These are phyloP conservation scores for Tetrapyrgos nigripes DNA, from an alignment of 1,284 basidiomycete species.

Conservation along the genomic window DNA sequence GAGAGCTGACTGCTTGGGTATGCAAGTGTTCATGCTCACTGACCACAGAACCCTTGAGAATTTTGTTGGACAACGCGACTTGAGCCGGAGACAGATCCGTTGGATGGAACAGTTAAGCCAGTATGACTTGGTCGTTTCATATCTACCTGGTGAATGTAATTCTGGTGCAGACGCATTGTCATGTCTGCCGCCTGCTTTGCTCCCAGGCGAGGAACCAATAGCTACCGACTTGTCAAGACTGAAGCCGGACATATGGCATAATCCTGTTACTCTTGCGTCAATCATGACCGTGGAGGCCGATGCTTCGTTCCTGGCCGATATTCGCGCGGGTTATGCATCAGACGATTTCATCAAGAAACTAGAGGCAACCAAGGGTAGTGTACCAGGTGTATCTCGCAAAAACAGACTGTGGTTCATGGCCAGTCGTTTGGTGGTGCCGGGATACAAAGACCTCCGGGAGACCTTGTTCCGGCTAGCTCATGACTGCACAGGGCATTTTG, in stretches of 20 bases:
- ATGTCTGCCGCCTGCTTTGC: not conserved
- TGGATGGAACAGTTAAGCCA: conserved; percentile 40
- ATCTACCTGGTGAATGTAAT: conserved; percentile 25
- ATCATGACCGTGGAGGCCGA: not conserved
- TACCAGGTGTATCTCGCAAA: not conserved
- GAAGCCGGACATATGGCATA: not conserved
- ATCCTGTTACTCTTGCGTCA: not conserved
- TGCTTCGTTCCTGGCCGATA: not conserved
- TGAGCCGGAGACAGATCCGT: conserved; percentile 31
- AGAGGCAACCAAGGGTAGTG: not conserved
- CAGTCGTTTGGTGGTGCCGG: conserved; percentile 6
- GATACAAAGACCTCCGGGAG: not conserved
- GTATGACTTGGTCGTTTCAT: conserved; percentile 27
- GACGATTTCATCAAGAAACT: conserved; percentile 25
- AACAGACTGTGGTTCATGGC: conserved; percentile 11
- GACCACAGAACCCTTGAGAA: conserved; percentile 47
- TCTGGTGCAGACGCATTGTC: conserved; percentile 26
- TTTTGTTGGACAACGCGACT: conserved; percentile 39
- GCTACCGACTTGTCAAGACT: no score
- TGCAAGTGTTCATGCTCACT: conserved; percentile 37
- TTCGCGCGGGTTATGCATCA: not conserved
- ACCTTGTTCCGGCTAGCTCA: conserved; percentile 28
- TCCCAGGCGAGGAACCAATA: no score
- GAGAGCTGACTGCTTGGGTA: conserved; percentile 39
- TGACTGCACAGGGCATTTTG: conserved; percentile 43